Conservation (phyloP, 106 monocot genomes). For the Dendrobium officinale region DNA sequence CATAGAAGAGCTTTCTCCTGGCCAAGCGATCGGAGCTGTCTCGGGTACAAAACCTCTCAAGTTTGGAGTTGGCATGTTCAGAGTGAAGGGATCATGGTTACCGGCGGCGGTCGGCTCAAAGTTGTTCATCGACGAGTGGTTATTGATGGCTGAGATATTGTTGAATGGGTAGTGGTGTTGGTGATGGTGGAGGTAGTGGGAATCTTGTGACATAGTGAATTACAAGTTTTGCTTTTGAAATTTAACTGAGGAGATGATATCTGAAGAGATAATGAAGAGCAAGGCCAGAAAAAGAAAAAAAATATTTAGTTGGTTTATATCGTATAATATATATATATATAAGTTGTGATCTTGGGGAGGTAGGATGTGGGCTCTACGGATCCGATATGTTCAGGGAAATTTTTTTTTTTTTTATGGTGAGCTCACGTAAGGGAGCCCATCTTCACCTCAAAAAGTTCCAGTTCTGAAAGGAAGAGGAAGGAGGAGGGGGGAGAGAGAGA, state of each 20-base stretch:
- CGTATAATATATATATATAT: no score
- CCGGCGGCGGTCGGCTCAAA: conserved; percentile 2
- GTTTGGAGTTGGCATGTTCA: conserved; percentile 7
- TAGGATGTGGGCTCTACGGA: neutral
- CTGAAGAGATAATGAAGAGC: no score
- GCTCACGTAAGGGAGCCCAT: no score
- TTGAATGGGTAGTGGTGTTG: neutral
- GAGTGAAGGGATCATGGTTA: neutral
- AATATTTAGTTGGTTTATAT: no score
- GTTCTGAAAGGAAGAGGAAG: neutral
- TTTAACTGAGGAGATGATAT: neutral
- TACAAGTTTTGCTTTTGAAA: neutral
- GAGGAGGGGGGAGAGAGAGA: neutral
- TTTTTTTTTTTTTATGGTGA: no score
- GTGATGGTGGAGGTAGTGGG: neutral
- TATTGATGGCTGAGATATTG: conserved; percentile 6
- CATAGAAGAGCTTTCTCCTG: neutral
- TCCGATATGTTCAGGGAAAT: neutral
- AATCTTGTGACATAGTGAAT: conserved; percentile 4
- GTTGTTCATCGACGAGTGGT: neutral
- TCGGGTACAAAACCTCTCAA: neutral
- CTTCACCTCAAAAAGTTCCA: no score
- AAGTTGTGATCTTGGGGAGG: neutral
- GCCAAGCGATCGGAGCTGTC: neutral
- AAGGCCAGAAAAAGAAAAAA: no score